Evolutionary conservation across 2,329 filamentous ascomycete genomes (phyloP).

Genomic region (Teratosphaeria nubilosa): DNA sequence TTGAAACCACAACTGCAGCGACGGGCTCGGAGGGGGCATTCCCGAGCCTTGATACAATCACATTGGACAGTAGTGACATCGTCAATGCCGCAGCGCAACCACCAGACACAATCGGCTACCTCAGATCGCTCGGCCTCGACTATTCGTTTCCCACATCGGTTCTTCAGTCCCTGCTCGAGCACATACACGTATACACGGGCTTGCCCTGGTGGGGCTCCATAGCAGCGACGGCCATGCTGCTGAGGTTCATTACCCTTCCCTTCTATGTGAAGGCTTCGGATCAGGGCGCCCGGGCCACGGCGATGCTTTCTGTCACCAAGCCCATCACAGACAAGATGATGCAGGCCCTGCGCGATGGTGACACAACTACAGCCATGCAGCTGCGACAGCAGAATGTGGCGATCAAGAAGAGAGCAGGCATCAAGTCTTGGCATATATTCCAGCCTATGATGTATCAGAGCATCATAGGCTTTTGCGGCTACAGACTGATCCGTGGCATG

Average conservation of each 20-base stretch:
- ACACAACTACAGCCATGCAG: slow-evolving; percentile 40
- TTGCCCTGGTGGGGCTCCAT: slow-evolving; percentile 79
- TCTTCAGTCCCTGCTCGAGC: slow-evolving; percentile 70
- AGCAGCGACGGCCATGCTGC: slow-evolving; percentile 49
- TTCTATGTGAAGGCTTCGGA: slow-evolving; percentile 54
- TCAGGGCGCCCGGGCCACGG: slow-evolving; percentile 50
- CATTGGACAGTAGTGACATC: slow-evolving; percentile 25
- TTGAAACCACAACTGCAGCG: slow-evolving; percentile 4
- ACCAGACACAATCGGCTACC: slow-evolving; percentile 69
- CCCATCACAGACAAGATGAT: slow-evolving; percentile 50
- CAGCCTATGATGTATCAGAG: slow-evolving; percentile 50
- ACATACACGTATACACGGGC: slow-evolving; percentile 65
- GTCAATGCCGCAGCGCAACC: slow-evolving; percentile 40
- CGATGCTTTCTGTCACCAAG: slow-evolving; percentile 47
- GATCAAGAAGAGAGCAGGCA: slow-evolving; percentile 46
- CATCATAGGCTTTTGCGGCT: slow-evolving; percentile 70
- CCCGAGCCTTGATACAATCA: slow-evolving; percentile 23
- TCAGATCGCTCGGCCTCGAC: slow-evolving; percentile 73
- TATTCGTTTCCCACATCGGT: slow-evolving; percentile 68
- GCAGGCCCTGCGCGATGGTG: slow-evolving; percentile 29
- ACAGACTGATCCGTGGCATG: slow-evolving; percentile 68
- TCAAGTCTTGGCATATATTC: slow-evolving; percentile 42
- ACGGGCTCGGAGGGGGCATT: slow-evolving; percentile 1
- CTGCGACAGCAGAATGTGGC: slow-evolving; percentile 38
- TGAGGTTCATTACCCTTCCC: slow-evolving; percentile 58